Evolutionary conservation across 164 flowering plant genomes (phyloP).

Genomic region (Litsea cubeba): DNA sequence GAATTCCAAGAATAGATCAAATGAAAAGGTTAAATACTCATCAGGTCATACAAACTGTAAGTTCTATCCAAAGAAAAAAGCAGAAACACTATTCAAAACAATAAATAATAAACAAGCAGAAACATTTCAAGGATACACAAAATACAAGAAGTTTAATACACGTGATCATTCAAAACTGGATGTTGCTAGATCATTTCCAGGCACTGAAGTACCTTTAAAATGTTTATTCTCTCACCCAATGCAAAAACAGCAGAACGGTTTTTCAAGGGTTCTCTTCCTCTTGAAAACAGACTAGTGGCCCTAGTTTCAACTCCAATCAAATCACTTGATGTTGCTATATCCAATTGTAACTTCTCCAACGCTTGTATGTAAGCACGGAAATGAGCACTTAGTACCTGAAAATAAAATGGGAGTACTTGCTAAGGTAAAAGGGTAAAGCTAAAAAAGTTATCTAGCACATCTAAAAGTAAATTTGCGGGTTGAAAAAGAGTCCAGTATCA

Average conservation of each 20-base stretch:
- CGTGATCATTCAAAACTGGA: neutral
- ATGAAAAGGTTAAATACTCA: too few relatives aligned
- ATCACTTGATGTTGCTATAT: slow-evolving; percentile 87
- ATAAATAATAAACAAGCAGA: neutral
- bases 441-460: neutral
- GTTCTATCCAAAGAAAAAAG: too few relatives aligned
- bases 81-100: too few relatives aligned
- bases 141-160: neutral
- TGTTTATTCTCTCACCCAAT: slow-evolving; percentile 84
- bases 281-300: slow-evolving; percentile 69
- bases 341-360: slow-evolving; percentile 86
- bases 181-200: neutral
- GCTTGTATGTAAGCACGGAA: slow-evolving; percentile 98
- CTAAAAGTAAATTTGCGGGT: neutral
- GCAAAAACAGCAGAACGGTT: slow-evolving; percentile 96
- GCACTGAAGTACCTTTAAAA: slow-evolving; percentile 62
- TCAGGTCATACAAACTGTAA: too few relatives aligned
- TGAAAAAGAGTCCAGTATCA: neutral
- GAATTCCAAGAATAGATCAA: too few relatives aligned
- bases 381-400: slow-evolving; percentile 93
- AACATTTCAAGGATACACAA: neutral
- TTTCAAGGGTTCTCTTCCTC: slow-evolving; percentile 93
- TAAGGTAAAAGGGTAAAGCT: neutral
- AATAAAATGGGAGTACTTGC: neutral
- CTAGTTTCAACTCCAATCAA: slow-evolving; percentile 93